Conservation (phyloP, 345 rosid genomes). For the Limnanthes douglasii region DNA sequence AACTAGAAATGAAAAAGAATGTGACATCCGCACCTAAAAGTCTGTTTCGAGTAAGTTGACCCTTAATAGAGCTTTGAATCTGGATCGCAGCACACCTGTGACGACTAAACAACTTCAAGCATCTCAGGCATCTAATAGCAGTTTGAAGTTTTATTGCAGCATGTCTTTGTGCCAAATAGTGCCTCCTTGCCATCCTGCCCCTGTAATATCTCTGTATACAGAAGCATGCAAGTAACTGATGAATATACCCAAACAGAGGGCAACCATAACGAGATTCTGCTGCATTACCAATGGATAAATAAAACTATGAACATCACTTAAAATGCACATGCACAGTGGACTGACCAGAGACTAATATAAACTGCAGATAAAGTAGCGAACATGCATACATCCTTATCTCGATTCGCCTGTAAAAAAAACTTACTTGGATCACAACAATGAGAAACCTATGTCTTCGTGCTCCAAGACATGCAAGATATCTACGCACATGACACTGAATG, state of each 20-base stretch:
- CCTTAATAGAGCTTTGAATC: constrained; percentile 43
- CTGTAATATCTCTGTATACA: constrained; percentile 37
- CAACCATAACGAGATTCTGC: not conserved
- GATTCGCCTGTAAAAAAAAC: too few relatives aligned
- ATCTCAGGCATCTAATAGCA: constrained; percentile 22
- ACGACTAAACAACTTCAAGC: constrained; percentile 17
- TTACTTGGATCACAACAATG: constrained; percentile 48
- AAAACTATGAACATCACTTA: not conserved
- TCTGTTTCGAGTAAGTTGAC: constrained; percentile 37
- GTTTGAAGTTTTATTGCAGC: constrained; percentile 48
- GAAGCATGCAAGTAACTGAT: constrained; percentile 5
- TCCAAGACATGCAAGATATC: constrained; percentile 34
- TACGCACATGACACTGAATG: constrained; percentile 49
- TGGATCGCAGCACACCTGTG: constrained; percentile 35
- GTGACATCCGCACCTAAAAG: constrained; percentile 33
- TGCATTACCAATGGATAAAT: not conserved
- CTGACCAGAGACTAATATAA: not conserved
- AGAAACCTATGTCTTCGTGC: constrained; percentile 12
- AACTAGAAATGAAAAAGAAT: constrained; percentile 2
- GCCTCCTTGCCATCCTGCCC: constrained; percentile 48
- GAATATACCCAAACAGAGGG: not conserved
- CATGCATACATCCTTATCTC: too few relatives aligned
- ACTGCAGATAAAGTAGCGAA: too few relatives aligned
- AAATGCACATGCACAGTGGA: not conserved
- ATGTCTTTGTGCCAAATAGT: constrained; percentile 21